Percentiles rank a stretch among this genome's conserved stretches.
These are phyloP conservation scores for Juncus effusus DNA, from an alignment of 176 grass and related monocot genomes.

Conservation along the genomic window DNA sequence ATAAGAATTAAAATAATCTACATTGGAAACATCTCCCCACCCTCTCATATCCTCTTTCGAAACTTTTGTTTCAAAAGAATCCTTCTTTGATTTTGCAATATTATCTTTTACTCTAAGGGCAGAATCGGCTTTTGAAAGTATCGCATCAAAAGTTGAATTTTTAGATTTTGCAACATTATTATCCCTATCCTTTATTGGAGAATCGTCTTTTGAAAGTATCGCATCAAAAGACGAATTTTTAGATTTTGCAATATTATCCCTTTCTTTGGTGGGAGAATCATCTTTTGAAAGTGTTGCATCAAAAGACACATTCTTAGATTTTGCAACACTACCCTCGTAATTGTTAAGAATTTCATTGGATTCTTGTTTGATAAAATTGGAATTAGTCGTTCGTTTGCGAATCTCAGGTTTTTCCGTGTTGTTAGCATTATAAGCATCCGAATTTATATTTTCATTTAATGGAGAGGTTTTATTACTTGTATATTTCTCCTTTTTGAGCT, in stretches of 20 bases:
- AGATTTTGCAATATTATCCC: not conserved
- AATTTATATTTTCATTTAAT: not conserved
- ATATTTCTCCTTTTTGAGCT: slow-evolving; percentile 29
- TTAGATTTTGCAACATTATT: not conserved
- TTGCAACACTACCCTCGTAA: not conserved
- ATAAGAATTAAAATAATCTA: slow-evolving; percentile 21
- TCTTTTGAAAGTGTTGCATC: slow-evolving; percentile 3
- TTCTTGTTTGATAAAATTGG: not conserved
- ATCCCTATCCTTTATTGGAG: too few relatives aligned
- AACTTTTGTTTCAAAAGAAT: too few relatives aligned
- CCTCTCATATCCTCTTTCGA: slow-evolving; percentile 27
- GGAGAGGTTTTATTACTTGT: not conserved
- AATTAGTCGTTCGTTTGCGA: slow-evolving; percentile 15
- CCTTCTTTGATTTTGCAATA: too few relatives aligned
- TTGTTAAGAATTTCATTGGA: not conserved
- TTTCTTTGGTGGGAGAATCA: not conserved
- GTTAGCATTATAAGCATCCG: not conserved
- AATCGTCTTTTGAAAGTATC: not conserved
- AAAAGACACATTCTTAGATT: not conserved
- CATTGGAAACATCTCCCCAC: slow-evolving; percentile 40
- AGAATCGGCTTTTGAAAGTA: not conserved
- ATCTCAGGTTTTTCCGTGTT: slow-evolving; percentile 11
- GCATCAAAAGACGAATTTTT: not conserved
- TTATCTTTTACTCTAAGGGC: not conserved
- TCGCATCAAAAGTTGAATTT: not conserved